A percentile compares a stretch with the other conserved stretches of the same genome.
Conservation (phyloP, 192 early-diverging fungal genomes). For the Coemansia sp. region DNA sequence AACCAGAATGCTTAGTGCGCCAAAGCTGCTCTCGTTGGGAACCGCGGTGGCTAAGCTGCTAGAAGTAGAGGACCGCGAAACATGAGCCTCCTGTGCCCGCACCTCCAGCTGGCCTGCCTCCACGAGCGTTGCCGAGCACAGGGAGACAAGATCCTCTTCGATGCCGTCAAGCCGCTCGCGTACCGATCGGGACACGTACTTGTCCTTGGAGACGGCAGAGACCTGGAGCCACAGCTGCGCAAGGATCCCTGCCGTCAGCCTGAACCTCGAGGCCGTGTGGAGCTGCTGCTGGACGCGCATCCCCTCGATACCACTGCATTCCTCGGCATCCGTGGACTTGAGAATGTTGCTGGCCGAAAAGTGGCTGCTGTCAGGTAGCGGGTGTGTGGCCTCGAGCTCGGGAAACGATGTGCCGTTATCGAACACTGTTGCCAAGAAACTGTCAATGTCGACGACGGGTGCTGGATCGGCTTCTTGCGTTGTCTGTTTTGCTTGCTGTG, state of each 20-base stretch:
- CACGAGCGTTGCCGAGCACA: constrained; percentile 41
- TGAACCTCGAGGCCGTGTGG: constrained; percentile 37
- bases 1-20: background rate
- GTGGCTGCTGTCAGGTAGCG: constrained; percentile 24
- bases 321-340: constrained; percentile 11
- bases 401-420: constrained; percentile 42
- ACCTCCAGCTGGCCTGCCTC: constrained; percentile 48
- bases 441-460: constrained; percentile 11
- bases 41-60: background rate
- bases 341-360: constrained; percentile 30
- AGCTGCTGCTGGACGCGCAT: constrained; percentile 41
- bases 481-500: constrained; percentile 4
- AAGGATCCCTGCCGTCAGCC: constrained; percentile 35
- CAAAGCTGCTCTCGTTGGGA: background rate
- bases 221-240: constrained; percentile 35
- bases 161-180: constrained; percentile 12
- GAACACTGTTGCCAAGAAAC: constrained; percentile 20
- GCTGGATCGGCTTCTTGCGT: constrained; percentile 9
- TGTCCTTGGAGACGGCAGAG: constrained; percentile 14
- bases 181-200: constrained; percentile 8
- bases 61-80: background rate
- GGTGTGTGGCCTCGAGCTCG: constrained; percentile 44
- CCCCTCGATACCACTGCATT: constrained; percentile 12
- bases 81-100: constrained; percentile 20
- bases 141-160: constrained; percentile 24